Base-by-base conservation (phyloP, 2,329 filamentous ascomycete genomes). In the Conoideocrella luteorostrata region DNA sequence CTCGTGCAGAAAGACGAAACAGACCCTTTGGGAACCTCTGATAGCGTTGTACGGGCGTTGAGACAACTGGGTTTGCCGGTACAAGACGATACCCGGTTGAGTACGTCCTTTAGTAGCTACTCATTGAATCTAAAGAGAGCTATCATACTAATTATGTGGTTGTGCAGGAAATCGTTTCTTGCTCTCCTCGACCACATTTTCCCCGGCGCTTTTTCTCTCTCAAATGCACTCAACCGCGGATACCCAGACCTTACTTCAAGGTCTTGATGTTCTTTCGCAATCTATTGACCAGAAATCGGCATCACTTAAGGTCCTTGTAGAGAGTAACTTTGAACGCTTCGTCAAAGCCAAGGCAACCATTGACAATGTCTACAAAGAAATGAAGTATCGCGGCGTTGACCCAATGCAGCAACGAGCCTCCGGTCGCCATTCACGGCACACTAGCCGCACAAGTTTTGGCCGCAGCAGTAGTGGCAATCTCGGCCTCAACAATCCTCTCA, bases 201-300 rank as follows among this genome's bases (percentile, higher is more conserved):
- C 89, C 1, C 93, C 93, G 2, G 81, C 87, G 3, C 71, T 95
- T 7, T 98, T 96, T 63, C 76, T 98, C 11, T 93, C 91, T 0
- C 88, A 96, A 62, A 85, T 94, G 51, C 94, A 98, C 63, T 82
- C 86, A 47, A 78, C 82, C 38, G 91, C 86, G 43, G 89, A 91
- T 44, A 95, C 90, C 1, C 78, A 88, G 53, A 80, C 82, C 36
- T 72, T 98, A 1, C 72, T 95, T 11, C 74, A 79, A 39, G 94
- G 93, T 3, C 77, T 98, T 17, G 86, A 95, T 53, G 82, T 86
- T 47, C 78, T 98, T 17, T 93, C 89, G 15, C 79, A 80, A 49
- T 96, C 91, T 1, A 98, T 98, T 57, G 93, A 97, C 57, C 88
- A 97, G 66, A 98, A 98, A 65, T 96, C 91, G 0, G 93, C 91